phyloP scores from a whole-genome alignment of 2,329 filamentous ascomycete genomes.

The Massarina eburnea region DNA sequence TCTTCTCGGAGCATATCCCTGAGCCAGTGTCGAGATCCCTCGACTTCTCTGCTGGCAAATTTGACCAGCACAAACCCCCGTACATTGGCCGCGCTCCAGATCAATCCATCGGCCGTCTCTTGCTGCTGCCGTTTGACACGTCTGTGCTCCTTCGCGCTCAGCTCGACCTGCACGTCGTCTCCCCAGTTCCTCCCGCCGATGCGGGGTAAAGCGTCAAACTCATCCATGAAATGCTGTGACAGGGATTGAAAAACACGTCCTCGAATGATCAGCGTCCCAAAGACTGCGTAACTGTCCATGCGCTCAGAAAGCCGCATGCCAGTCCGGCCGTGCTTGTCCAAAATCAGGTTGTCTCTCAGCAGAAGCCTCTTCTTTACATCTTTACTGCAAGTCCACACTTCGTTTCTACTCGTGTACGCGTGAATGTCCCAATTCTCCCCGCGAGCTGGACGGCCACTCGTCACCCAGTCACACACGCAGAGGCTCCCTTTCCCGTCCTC shows the following conservation, averaged over 20 bases:
- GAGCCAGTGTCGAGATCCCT: conserved; percentile 80
- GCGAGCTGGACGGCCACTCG: conserved; percentile 77
- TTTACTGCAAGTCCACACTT: conserved; percentile 66
- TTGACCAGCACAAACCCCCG: conserved; percentile 83
- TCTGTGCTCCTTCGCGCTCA: conserved; percentile 48
- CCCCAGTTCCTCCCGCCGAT: conserved; percentile 81
- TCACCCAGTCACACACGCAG: conserved; percentile 93
- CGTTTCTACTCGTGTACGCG: conserved; percentile 81
- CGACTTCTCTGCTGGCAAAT: conserved; percentile 79
- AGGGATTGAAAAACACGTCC: conserved; percentile 69
- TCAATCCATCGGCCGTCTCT: conserved; percentile 52
- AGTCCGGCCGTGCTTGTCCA: conserved; percentile 57
- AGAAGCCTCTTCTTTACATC: conserved; percentile 61
- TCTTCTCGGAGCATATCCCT: conserved; percentile 73
- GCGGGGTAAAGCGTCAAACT: conserved; percentile 77
- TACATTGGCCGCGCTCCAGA: conserved; percentile 44
- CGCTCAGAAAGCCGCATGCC: conserved; percentile 45
- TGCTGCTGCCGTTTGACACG: conserved; percentile 57
- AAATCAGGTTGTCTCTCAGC: conserved; percentile 79
- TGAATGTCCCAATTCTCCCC: conserved; percentile 87
- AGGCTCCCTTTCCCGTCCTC: conserved; percentile 58
- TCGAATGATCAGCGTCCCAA: conserved; percentile 82
- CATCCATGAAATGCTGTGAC: conserved; percentile 72
- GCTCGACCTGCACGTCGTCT: conserved; percentile 41
- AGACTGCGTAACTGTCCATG: conserved; percentile 74